These are phyloP conservation scores for Aspergillus calidoustus DNA, from an alignment of 2,329 filamentous ascomycete species.

Conservation along the genomic window DNA sequence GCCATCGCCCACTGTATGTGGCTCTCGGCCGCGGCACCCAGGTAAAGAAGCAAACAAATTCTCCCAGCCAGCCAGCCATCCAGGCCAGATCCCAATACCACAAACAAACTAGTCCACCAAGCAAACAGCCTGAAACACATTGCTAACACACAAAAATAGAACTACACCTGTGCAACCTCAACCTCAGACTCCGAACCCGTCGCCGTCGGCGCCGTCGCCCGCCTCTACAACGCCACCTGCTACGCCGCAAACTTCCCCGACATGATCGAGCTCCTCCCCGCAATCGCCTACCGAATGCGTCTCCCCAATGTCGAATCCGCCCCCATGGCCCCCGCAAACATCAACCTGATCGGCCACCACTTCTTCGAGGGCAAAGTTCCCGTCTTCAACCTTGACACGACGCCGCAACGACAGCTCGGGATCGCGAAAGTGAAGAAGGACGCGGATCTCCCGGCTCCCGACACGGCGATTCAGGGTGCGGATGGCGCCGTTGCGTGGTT, in stretches of 20 bases:
- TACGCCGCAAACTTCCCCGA: constrained; percentile 71
- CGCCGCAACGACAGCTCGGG: constrained; percentile 52
- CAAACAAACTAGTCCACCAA: background rate
- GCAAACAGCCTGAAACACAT: background rate
- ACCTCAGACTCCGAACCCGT: constrained; percentile 66
- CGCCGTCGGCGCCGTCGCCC: constrained; percentile 74
- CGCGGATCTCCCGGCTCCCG: constrained; percentile 65
- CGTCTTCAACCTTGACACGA: constrained; percentile 76
- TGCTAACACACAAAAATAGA: constrained; percentile 58
- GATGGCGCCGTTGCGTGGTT: constrained; percentile 79
- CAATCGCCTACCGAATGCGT: constrained; percentile 70
- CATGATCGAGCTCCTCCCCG: constrained; percentile 67
- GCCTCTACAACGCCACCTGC: constrained; percentile 87
- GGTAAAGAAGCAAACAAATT: constrained; percentile 35
- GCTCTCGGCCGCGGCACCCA: constrained; percentile 81
- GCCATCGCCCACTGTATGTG: constrained; percentile 73
- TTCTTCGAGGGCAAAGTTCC: constrained; percentile 76
- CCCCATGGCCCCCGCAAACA: constrained; percentile 58
- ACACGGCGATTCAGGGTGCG: constrained; percentile 62
- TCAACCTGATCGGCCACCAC: constrained; percentile 74
- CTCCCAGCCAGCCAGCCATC: background rate
- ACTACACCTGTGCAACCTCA: constrained; percentile 79
- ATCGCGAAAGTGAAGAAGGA: constrained; percentile 67
- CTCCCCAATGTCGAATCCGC: constrained; percentile 47
- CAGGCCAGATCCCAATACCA: background rate